Evolutionary conservation across 2,329 filamentous ascomycete species (phyloP), one percentile per base, ranked within the genome.

Genomic region (Epichloe bromicola): DNA sequence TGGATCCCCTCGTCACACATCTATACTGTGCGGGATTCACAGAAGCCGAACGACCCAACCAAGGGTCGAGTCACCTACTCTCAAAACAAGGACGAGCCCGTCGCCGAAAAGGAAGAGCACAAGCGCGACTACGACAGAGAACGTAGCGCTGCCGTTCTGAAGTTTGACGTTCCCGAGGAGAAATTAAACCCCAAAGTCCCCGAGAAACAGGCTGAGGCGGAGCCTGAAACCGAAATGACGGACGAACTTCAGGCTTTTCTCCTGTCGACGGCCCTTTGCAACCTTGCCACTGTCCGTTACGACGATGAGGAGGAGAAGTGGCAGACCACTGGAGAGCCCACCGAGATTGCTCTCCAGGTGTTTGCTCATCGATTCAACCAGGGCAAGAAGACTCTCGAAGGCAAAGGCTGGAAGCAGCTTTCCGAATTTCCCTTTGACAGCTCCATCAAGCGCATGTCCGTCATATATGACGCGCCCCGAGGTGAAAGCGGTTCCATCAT

Each of bases 391-490:
- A 60, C 63, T 1, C 66, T 80, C 2, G 73, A 76, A 51, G 65
- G 59, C 3, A 61, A 68, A 5, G 75, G 75, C n/a, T 83, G 81
- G 79, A 76, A 75, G 56, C 75, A 83, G 58, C 65, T 83, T 1
- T 76, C 80, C 49, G 86, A 89, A 60, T 86, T 86, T 54, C 84
- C 85, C n/a, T 90, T 89, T 60, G 85, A 89, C 64, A 86, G 82
- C 51, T 76, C 76, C 58, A 80, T 88, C 63, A 89, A 89, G 74
- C 81, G 83, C 59, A 89, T 89, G 85, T 86, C 83, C 8, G 84
- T 88, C 51, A 75, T 88, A 44, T 88, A 86, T 66, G 72, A 78
- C 46, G 67, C 67, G 5, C 75, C 75, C 1, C 56, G 61, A 5
- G 63, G 63, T 7, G 68, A 73, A 37, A 65, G 62, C 2, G 62